Conservation (phyloP, 306 rosid genomes). For the Crataegus laevigata region DNA sequence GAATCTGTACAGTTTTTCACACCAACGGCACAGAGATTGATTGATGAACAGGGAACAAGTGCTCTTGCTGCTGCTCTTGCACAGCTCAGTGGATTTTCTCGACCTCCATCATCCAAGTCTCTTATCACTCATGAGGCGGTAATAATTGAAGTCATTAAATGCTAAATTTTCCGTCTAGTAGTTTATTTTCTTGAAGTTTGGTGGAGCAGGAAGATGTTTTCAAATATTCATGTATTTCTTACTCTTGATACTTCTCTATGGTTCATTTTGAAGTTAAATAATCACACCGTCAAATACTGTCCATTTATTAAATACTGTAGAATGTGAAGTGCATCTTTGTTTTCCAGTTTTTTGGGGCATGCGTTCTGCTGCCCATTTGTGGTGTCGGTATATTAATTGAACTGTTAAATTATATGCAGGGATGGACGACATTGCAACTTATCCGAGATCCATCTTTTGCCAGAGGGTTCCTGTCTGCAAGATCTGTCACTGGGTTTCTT, state of each 20-base stretch:
- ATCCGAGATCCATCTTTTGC: slow-evolving; percentile 59
- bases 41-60: slow-evolving; percentile 71
- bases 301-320: not conserved
- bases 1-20: slow-evolving; percentile 76
- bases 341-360: not conserved
- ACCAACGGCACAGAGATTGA: slow-evolving; percentile 75
- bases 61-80: slow-evolving; percentile 99
- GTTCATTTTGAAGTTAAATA: not conserved
- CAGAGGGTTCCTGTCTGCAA: slow-evolving; percentile 72
- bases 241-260: not conserved
- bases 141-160: not conserved
- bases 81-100: slow-evolving; percentile 86
- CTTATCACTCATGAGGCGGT: slow-evolving; percentile 89
- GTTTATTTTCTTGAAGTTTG: not conserved
- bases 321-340: not conserved
- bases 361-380: not conserved
- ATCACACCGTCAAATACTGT: not conserved
- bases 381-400: slow-evolving; percentile 8
- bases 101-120: slow-evolving; percentile 89
- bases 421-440: slow-evolving; percentile 84
- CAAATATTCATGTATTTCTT: not conserved
- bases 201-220: not conserved
- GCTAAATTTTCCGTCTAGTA: not conserved
- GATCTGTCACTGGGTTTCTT: slow-evolving; percentile 95
- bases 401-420: slow-evolving; percentile 44